A percentile compares a stretch with the other conserved stretches of the same genome.
These are phyloP conservation scores for Stylosanthes scabra DNA, from an alignment of 331 rosid genomes.

Conservation along the genomic window DNA sequence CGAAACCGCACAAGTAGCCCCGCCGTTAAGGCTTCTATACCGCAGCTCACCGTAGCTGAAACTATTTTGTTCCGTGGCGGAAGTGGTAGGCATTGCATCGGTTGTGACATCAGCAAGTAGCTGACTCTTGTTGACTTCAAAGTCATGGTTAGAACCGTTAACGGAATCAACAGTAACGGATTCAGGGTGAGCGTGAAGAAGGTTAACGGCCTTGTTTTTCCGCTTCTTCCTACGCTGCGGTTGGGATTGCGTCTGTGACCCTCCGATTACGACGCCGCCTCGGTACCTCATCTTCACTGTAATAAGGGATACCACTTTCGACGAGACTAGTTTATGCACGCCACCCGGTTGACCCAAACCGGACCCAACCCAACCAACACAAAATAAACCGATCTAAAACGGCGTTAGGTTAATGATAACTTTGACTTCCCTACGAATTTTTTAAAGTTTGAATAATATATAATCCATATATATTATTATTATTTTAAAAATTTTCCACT, in stretches of 20 bases:
- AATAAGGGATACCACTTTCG: too few relatives aligned
- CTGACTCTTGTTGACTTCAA: conserved; percentile 27
- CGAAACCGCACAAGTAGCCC: conserved; percentile 44
- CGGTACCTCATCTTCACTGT: conserved; percentile 43
- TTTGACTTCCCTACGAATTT: too few relatives aligned
- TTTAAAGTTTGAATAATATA: too few relatives aligned
- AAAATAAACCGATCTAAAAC: too few relatives aligned
- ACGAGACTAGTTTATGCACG: too few relatives aligned
- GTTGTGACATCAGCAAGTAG: conserved; percentile 35
- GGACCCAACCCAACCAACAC: too few relatives aligned
- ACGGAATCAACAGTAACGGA: conserved; percentile 27
- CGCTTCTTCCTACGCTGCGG: conserved; percentile 59
- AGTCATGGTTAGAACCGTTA: conserved; percentile 21
- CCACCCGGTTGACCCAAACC: too few relatives aligned
- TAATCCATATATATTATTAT: too few relatives aligned
- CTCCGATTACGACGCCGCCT: background rate
- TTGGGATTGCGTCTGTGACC: conserved; percentile 4
- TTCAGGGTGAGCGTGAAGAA: background rate
- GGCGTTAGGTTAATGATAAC: too few relatives aligned
- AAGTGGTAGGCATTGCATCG: conserved; percentile 29
- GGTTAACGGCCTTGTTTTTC: conserved; percentile 38
- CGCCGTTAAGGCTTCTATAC: conserved; percentile 62
- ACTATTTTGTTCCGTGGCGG: conserved; percentile 39
- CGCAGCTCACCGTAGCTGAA: conserved; percentile 57
- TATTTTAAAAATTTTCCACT: too few relatives aligned